phyloP scores from a whole-genome alignment of 1,284 basidiomycete genomes.

The Entoloma clypeatum region DNA sequence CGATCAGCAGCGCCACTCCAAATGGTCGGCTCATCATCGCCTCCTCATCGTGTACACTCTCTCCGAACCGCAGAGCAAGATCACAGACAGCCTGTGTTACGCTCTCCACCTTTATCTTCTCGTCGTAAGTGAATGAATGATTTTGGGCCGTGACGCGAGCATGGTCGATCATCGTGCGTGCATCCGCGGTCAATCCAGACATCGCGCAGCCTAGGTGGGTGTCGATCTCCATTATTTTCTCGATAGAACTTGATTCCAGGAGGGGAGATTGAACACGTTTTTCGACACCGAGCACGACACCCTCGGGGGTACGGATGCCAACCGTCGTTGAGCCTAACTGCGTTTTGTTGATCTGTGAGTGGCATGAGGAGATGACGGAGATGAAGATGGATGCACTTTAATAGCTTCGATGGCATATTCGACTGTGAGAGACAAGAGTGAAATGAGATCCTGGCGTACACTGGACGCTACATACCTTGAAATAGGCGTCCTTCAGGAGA shows the following conservation, averaged over 20 bases:
- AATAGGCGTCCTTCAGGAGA: conserved; percentile 95
- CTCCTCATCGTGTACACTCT: conserved; percentile 98
- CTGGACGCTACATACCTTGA: conserved; percentile 59
- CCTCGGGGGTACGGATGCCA: conserved; percentile 83
- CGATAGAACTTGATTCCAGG: conserved; percentile 93
- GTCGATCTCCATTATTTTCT: conserved; percentile 99
- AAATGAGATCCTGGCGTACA: not conserved
- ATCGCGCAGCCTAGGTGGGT: conserved; percentile 95
- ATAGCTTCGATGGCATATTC: conserved; percentile 99
- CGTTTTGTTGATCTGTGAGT: conserved; percentile 18
- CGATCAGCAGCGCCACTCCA: conserved; percentile 96
- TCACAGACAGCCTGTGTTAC: conserved; percentile 98
- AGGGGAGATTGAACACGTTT: conserved; percentile 98
- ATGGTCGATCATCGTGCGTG: conserved; percentile 99
- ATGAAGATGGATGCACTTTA: conserved; percentile 56
- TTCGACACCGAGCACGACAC: conserved; percentile 94
- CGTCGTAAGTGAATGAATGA: conserved; percentile 97
- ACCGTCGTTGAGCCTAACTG: conserved; percentile 98
- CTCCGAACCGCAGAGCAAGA: conserved; percentile 94
- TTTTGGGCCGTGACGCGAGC: conserved; percentile 96
- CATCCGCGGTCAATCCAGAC: conserved; percentile 97
- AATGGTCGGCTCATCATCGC: conserved; percentile 99
- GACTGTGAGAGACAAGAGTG: conserved; percentile 48
- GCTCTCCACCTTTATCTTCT: conserved; percentile 94
- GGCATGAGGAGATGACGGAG: too few species aligned